These are phyloP conservation scores for Abrus precatorius DNA, from an alignment of 306 rosid genomes.

Conservation along the genomic window DNA sequence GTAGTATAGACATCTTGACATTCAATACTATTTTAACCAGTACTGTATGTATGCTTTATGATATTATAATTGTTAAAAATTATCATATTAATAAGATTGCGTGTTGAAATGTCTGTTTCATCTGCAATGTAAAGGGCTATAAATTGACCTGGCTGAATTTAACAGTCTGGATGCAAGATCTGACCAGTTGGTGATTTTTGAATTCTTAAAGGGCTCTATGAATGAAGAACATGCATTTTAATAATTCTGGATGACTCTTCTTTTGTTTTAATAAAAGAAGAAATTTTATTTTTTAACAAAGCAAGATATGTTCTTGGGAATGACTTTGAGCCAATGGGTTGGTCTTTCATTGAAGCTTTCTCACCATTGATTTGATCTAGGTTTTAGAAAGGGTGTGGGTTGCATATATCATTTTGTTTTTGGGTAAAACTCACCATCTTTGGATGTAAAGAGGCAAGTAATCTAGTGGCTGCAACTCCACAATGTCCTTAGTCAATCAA, in stretches of 20 bases:
- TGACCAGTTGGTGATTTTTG: conserved; percentile 40
- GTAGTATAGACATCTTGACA: too few relatives aligned
- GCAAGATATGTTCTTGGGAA: conserved; percentile 43
- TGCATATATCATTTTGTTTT: not conserved
- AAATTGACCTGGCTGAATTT: conserved; percentile 41
- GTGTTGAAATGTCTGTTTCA: conserved; percentile 35
- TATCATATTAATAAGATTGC: not conserved
- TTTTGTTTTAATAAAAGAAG: not conserved
- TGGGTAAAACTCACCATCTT: conserved; percentile 46
- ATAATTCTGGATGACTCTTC: not conserved
- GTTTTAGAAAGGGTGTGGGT: not conserved
- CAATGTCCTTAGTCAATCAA: conserved; percentile 41
- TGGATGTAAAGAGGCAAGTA: conserved; percentile 39
- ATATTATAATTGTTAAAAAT: not conserved
- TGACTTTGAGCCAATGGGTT: conserved; percentile 43
- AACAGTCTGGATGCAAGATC: conserved; percentile 40
- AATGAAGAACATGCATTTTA: conserved; percentile 38
- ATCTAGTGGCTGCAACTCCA: conserved; percentile 46
- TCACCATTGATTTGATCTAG: conserved; percentile 49
- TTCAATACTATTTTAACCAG: too few relatives aligned
- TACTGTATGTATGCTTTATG: not conserved
- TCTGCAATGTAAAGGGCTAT: conserved; percentile 13
- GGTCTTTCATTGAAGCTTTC: conserved; percentile 28
- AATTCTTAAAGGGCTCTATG: conserved; percentile 22
- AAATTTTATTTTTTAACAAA: conserved; percentile 6